A percentile compares a stretch with the other conserved stretches of the same genome.
These are phyloP conservation scores for Zygosaccharomyces sapae DNA, from an alignment of 1,139 yeast species.

Conservation along the genomic window DNA sequence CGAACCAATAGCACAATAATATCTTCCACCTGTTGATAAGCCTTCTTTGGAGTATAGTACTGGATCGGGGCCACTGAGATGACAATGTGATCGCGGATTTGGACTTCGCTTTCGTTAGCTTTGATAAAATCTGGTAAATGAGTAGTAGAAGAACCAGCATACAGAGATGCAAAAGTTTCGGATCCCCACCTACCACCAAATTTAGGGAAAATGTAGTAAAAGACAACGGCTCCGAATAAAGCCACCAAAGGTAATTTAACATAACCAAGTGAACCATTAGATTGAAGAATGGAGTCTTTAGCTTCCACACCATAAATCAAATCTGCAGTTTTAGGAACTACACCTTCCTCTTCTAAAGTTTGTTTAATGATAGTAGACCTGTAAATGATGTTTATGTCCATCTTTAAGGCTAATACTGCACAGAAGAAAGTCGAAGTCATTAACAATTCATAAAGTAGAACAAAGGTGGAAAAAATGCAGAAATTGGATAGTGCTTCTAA, in stretches of 20 bases:
- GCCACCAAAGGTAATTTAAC: conserved; percentile 65
- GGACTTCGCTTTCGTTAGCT: conserved; percentile 13
- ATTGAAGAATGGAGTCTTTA: conserved; percentile 29
- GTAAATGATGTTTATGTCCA: conserved; percentile 86
- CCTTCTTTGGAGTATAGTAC: conserved; percentile 65
- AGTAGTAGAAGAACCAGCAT: conserved; percentile 26
- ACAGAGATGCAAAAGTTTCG: conserved; percentile 43
- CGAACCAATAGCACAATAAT: conserved; percentile 50
- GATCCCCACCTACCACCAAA: conserved; percentile 66
- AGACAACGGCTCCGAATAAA: conserved; percentile 67
- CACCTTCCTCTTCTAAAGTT: conserved; percentile 92
- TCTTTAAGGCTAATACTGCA: conserved; percentile 80
- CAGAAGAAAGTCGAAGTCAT: conserved; percentile 80
- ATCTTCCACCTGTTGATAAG: conserved; percentile 65
- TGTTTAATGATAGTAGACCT: conserved; percentile 75
- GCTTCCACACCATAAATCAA: conserved; percentile 55
- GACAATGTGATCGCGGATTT: conserved; percentile 39
- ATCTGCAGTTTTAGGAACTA: conserved; percentile 69
- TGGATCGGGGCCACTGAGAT: conserved; percentile 66
- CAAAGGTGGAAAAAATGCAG: conserved; percentile 71
- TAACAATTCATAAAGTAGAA: conserved; percentile 67
- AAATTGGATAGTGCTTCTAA: conserved; percentile 77
- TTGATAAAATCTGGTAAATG: conserved; percentile 28
- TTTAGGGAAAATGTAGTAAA: conserved; percentile 50
- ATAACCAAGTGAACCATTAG: conserved; percentile 46